Evolutionary conservation across 768 basidiomycete species (phyloP).

Genomic region (Lentinula edodes): DNA sequence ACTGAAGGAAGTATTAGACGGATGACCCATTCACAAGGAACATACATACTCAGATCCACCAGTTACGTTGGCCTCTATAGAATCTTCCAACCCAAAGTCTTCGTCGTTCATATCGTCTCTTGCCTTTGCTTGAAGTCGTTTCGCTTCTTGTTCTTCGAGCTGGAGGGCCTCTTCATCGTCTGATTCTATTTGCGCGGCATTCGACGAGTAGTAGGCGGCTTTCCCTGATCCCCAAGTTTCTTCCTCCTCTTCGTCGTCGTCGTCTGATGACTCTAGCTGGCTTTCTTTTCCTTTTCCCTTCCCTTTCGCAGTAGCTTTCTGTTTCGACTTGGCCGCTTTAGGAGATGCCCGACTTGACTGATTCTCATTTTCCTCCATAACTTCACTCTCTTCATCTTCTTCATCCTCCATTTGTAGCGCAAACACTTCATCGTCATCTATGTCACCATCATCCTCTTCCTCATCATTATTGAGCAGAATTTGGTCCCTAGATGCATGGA

Average conservation of each 20-base stretch:
- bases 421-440: slow-evolving; percentile 82
- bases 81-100: slow-evolving; percentile 80
- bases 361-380: slow-evolving; percentile 20
- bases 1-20: slow-evolving; percentile 17
- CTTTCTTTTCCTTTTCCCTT: slow-evolving; percentile 23
- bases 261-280: slow-evolving; percentile 19
- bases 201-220: slow-evolving; percentile 82
- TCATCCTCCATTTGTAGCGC: slow-evolving; percentile 53
- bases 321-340: slow-evolving; percentile 16
- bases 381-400: slow-evolving; percentile 30
- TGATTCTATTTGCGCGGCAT: slow-evolving; percentile 73
- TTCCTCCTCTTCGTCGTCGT: slow-evolving; percentile 29
- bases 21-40: neutral
- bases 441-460: slow-evolving; percentile 42
- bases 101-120: slow-evolving; percentile 66
- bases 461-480: slow-evolving; percentile 69
- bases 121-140: slow-evolving; percentile 68
- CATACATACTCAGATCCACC: slow-evolving; percentile 28
- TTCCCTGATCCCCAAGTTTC: slow-evolving; percentile 83
- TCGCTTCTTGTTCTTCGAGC: slow-evolving; percentile 85
- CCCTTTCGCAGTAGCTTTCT: slow-evolving; percentile 13
- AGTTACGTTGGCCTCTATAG: slow-evolving; percentile 30
- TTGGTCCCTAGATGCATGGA: slow-evolving; percentile 69
- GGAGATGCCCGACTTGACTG: slow-evolving; percentile 19
- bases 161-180: slow-evolving; percentile 88